Conservation (phyloP, 192 early-diverging fungal genomes). For the Glomus cerebriforme region DNA sequence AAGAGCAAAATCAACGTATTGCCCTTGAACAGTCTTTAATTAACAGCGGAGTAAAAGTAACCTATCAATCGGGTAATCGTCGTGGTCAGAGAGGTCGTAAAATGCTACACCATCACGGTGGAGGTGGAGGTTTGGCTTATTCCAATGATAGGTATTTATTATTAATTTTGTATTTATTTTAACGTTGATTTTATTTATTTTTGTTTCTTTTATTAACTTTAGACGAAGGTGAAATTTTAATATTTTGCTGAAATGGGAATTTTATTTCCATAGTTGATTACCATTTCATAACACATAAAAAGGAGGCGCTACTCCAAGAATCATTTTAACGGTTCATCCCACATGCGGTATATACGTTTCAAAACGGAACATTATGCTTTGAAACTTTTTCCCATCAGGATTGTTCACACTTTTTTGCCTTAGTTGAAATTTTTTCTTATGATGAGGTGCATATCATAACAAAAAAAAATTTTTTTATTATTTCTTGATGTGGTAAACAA, state of each 20-base stretch:
- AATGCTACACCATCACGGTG: slow-evolving; percentile 13
- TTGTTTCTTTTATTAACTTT: neutral
- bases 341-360: neutral
- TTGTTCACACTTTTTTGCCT: neutral
- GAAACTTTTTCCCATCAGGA: neutral
- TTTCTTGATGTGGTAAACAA: neutral
- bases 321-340: neutral
- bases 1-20: slow-evolving; percentile 54
- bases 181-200: neutral
- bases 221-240: neutral
- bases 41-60: slow-evolving; percentile 22
- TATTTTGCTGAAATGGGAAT: neutral
- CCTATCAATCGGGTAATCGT: slow-evolving; percentile 22
- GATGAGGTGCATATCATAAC: neutral
- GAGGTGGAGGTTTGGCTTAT: slow-evolving; percentile 17
- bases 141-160: neutral
- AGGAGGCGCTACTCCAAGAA: neutral
- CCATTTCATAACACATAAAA: neutral
- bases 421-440: neutral
- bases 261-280: neutral
- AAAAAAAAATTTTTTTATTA: neutral
- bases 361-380: neutral
- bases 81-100: slow-evolving; percentile 27
- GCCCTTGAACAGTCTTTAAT: slow-evolving; percentile 29
- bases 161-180: neutral